Evolutionary conservation across 164 flowering plant genomes (phyloP), one percentile per base, ranked within the genome.

Genomic region (Vitis rotundifolia): DNA sequence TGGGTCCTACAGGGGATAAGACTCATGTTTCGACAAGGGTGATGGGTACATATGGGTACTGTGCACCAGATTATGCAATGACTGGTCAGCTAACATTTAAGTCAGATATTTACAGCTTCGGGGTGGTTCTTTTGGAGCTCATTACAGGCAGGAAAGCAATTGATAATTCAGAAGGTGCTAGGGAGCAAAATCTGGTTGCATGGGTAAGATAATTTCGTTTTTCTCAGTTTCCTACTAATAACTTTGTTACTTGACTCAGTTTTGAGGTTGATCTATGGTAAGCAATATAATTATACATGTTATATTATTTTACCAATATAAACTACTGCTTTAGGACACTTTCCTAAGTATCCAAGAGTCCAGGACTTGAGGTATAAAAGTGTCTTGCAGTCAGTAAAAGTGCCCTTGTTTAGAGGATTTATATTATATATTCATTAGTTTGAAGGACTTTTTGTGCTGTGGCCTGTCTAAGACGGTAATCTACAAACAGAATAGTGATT

Each of bases 1-100:
- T 89, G 54, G 98, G 98, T 1, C 98, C 98, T 1, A 79, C 76
- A 37, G 98, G 98, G 52, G 94, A 89, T 76, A 74, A 85, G 15
- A 90, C 94, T 4, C 95, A 91, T 83, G 97, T 93, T 29, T 91
- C 97, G 15, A 91, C 97, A 3, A 80, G 97, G 78, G 93, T 91
- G 68, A 93, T 89, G 98, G 94, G 98, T 59, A 93, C 98, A 11
- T 87, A 91, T 68, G 94, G 97, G 29, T 89, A 93, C 64, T 91
- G 98, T 78, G 97, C 98, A 10, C 93, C 97, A 11, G 97, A 93
- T 69, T 91, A 93, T 81, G 98, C 94, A 37, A 88, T 89, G 94
- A 91, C 97, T 0, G 98, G 97, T 11, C 95, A 89, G 74, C 84
- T 93, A 64, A 89, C 92, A 0, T 81, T 89, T 65, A 91, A 93